Evolutionary conservation across 148 eudicot genomes (phyloP), one percentile per base, ranked within the genome.

Genomic region (Rhododendron simsii): DNA sequence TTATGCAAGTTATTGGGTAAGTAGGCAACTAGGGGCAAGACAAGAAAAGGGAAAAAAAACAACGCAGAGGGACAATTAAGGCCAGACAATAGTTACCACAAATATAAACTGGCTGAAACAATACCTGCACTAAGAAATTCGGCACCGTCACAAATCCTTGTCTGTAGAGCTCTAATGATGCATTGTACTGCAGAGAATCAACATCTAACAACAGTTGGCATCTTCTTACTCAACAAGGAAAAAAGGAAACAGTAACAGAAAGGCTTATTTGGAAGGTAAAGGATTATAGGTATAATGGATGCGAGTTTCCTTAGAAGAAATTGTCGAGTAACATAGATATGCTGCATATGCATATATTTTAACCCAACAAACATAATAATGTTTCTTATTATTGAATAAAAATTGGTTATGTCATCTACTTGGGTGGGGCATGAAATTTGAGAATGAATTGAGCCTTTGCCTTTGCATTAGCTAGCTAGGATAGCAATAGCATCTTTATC

Each of bases 141-240:
- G 98, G 98, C 41, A 96, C 93, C 4, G 98, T 94, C 33, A 93
- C 85, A 85, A 96, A 96, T 88, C 98, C 98, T 83, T 87, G 90
- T 88, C 85, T 93, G 81, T 87, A 83, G 89, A 94, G 96, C 93
- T 92, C 98, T 91, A 93, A 82, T 61, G 96, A 94, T 63, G 95
- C 98, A 88, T 95, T 96, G 91, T 92, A 93, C 98, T 96, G 92
- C 87, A 84, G 82, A 81, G 30, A 74, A 87, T 85, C 80, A 78
- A 55, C 33, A 85, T 28, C 67, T 50, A 86, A 45, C n/a, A 9
- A 85, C 45, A 20, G 77, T 69, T 67, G 74, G 82, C 78, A 84
- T 78, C 74, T 37, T 57, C 28, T 84, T 30, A 90, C 35, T 20
- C 67, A 82, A 37, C 35, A 67, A 67, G 28, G 74, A 26, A 74